Percentiles rank a stretch among this genome's conserved stretches.
Evolutionary conservation across 345 rosid species (phyloP).

Genomic region (Adansonia digitata): DNA sequence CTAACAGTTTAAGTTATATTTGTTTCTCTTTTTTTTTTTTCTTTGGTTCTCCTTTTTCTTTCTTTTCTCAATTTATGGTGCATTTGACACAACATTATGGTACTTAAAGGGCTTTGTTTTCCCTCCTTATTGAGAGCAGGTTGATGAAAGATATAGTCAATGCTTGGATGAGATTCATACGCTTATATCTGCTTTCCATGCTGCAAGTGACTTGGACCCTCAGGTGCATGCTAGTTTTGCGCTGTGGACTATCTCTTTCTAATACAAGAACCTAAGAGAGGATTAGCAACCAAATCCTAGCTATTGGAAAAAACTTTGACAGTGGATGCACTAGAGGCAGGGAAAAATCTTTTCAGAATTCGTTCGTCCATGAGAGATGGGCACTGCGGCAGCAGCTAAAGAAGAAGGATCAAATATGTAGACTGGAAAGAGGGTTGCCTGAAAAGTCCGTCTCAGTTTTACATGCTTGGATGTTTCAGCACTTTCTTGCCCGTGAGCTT

Average conservation of each 20-base stretch:
- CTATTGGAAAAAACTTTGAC: conserved; percentile 46
- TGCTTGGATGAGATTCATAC: conserved; percentile 91
- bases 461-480: conserved; percentile 96
- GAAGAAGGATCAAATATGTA: conserved; percentile 78
- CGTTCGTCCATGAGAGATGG: conserved; percentile 66
- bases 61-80: background rate
- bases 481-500: conserved; percentile 92
- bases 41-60: background rate
- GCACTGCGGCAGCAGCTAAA: conserved; percentile 71
- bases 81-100: background rate
- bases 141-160: conserved; percentile 74
- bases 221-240: conserved; percentile 72
- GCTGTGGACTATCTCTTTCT: conserved; percentile 59
- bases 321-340: conserved; percentile 23
- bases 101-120: background rate
- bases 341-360: conserved; percentile 43
- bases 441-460: conserved; percentile 86
- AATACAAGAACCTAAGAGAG: conserved; percentile 75
- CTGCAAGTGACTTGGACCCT: conserved; percentile 86
- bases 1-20: background rate
- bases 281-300: conserved; percentile 78
- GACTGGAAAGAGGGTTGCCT: conserved; percentile 89
- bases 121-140: conserved; percentile 33
- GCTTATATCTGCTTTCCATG: conserved; percentile 89
- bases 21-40: background rate